A percentile compares a stretch with the other conserved stretches of the same genome.
Evolutionary conservation across 768 basidiomycete genomes (phyloP).

Genomic region (Termitomyces sp.): DNA sequence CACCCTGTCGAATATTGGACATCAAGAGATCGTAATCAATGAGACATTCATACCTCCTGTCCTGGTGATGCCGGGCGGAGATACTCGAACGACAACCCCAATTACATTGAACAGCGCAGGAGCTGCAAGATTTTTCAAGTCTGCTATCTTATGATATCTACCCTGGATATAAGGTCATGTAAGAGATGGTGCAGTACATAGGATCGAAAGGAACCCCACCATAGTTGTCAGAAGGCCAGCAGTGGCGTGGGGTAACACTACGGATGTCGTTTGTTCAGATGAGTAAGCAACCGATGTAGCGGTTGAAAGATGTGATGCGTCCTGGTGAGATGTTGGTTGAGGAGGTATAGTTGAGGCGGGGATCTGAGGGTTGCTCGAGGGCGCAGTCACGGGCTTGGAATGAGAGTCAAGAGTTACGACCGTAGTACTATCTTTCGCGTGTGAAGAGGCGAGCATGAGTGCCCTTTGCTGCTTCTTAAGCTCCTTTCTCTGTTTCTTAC

Average conservation of each 20-base stretch:
- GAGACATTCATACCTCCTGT: constrained; percentile 27
- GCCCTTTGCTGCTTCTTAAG: neutral
- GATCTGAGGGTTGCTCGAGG: too few species aligned
- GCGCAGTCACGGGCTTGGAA: neutral
- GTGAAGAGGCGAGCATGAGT: neutral
- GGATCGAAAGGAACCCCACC: neutral
- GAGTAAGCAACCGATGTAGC: neutral
- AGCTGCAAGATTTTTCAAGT: constrained; percentile 3
- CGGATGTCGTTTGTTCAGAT: neutral
- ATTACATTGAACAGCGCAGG: constrained; percentile 19
- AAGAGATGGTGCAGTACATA: neutral
- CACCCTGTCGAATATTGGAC: constrained; percentile 37
- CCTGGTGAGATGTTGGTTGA: neutral
- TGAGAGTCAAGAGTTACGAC: neutral
- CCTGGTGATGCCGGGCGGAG: constrained; percentile 16
- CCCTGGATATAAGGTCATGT: constrained; percentile 9
- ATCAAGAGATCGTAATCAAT: neutral
- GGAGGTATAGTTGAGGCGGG: neutral
- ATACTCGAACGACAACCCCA: constrained; percentile 23
- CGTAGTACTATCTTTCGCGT: neutral
- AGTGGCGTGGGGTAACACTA: neutral
- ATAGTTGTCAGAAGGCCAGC: neutral
- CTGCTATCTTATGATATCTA: constrained; percentile 18
- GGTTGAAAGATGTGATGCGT: neutral
- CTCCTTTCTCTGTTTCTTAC: constrained; percentile 9